Evolutionary conservation across 257 asterid genomes (phyloP), one percentile per base, ranked within the genome.

Genomic region (Plantago elongata): DNA sequence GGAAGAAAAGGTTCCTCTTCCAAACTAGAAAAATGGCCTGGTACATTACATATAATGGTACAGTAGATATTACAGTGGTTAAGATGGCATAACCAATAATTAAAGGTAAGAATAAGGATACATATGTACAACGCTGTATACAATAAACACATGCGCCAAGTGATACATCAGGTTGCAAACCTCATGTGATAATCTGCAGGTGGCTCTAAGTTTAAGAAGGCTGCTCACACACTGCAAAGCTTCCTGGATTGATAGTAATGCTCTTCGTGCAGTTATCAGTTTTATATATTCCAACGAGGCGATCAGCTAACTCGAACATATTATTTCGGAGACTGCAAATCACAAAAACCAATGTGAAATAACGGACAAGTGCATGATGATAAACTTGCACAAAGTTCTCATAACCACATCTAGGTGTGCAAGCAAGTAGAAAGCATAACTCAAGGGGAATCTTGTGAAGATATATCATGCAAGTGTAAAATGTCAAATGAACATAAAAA

Each of bases 231-330:
- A 87, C 90, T 18, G 74, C 99, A 62, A 89, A 93, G 77, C 97
- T 87, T 62, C 96, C 96, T 1, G 95, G 96, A 69, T 93, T 89
- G 77, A 93, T 89, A 5, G 96, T 82, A 57, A 89, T 83, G 59
- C 97, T 89, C 82, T 89, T 87, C 62, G 97, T 93, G 90, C 97
- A 89, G 60, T 93, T 89, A 72, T 89, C 97, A n/a, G 96, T 93
- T 75, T 93, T 93, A 58, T 93, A 85, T 61, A 93, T 89, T 13
- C 97, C 96, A 34, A 93, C 97, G 0, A 93, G 90, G 16, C 99
- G 88, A 75, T 87, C 96, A 0, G 95, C 99, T 75, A 93, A 69
- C 83, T 89, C 97, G 68, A 93, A 87, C 96, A 89, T 89, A 82
- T 93, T 89, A 79, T 89, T 82, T 27, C 99, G 81, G 43, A 93